Evolutionary conservation across 441 rosid genomes (phyloP), one percentile per base, ranked within the genome.

Genomic region (Manihot esculenta): DNA sequence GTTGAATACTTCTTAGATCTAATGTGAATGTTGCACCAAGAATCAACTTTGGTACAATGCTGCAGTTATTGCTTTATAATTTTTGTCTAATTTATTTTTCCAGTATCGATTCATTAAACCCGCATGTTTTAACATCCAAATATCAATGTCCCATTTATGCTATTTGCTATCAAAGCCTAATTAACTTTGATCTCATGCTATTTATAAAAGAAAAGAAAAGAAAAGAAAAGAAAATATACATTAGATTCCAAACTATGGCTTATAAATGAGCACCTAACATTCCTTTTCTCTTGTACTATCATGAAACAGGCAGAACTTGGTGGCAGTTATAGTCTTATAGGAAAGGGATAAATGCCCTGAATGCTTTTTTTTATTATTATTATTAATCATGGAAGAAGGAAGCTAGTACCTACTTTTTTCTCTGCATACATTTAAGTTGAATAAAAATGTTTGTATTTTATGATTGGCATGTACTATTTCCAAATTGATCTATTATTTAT

Each of bases 1-100:
- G 47, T 24, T 27, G n/a, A 18, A n/a, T 61, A 62, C 17, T 24
- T 21, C 23, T 71, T 71, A 62, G 61, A 62, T 62, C 66, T 50
- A 21, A 23, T 18, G 24, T 21, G 38, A 38, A 51, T 35, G 47
- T 35, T 61, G 67, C 26, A 14, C 7, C 50, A 12, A 0, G 7
- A 23, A 26, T 68, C 18, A 24, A 10, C 24, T 26, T 5, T 57
- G 30, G 41, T 35, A 6, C 0, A 35, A 35, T 6, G 0, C 41
- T 57, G 38, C 11, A n/a, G 2, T 35, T 35, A 35, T 56, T 17
- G 53, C 35, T 45, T 44, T 15, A 2, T 38, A 18, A 50, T 10
- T 12, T 33, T 50, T 49, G 1, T 65, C 45, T n/a, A 30, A 30
- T 50, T 49, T 27, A 10, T 14, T 23, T 60, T 35, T 14, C 42